Conservation (phyloP, 2,329 filamentous ascomycete genomes). For the Hypoxylon sp. region DNA sequence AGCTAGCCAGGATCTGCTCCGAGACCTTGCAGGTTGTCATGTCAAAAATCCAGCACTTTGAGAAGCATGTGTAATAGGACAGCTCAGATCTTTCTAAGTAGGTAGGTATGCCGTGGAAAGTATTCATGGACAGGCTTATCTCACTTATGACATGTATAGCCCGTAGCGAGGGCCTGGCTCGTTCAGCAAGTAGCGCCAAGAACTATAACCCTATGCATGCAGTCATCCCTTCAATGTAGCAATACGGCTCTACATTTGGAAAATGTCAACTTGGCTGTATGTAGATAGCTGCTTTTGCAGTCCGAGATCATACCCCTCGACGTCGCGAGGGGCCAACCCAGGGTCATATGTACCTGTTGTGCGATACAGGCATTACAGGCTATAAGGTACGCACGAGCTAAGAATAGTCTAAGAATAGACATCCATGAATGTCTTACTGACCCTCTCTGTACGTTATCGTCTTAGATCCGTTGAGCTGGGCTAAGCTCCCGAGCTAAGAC, state of each 20-base stretch:
- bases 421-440: constrained; percentile 8
- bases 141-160: constrained; percentile 39
- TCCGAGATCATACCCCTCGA: constrained; percentile 33
- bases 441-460: constrained; percentile 20
- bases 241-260: constrained; percentile 36
- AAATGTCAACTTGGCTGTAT: constrained; percentile 23
- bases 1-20: constrained; percentile 35
- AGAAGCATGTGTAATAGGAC: constrained; percentile 25
- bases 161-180: constrained; percentile 29
- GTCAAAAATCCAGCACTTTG: constrained; percentile 28
- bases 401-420: constrained; percentile 37
- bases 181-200: constrained; percentile 33
- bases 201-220: constrained; percentile 33
- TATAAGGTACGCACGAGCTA: constrained; percentile 32
- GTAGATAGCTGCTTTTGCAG: constrained; percentile 31
- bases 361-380: constrained; percentile 21
- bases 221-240: constrained; percentile 44
- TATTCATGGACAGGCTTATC: constrained; percentile 34
- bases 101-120: constrained; percentile 23
- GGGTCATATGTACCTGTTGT: constrained; percentile 29
- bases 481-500: constrained; percentile 22
- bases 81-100: constrained; percentile 23
- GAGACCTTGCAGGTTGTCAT: constrained; percentile 37
- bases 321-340: constrained; percentile 19
- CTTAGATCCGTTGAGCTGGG: constrained; percentile 29